Evolutionary conservation across 441 rosid species (phyloP), one percentile per base, ranked within the genome.

Genomic region (Erodium texanum): DNA sequence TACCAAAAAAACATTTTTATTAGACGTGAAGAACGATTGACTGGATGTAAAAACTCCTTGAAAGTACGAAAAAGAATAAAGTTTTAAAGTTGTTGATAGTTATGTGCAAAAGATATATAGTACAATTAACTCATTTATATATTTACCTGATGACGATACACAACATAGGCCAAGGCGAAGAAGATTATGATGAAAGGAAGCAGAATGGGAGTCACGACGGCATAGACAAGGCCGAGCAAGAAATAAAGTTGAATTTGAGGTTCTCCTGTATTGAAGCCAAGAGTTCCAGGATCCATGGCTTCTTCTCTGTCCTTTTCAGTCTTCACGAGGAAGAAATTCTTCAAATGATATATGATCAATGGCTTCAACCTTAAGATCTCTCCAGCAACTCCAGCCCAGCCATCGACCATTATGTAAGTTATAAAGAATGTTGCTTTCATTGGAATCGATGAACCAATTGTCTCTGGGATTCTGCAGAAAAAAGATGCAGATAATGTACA

Each of bases 311-410:
- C 99, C 77, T 87, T 94, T 77, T 91, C 99, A n/a, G n/a, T n/a
- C n/a, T n/a, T n/a, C n/a, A n/a, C n/a, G n/a, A n/a, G n/a, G n/a
- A n/a, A 83, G 61, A 83, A 81, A 70, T 92, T 94, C 81, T 94
- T 94, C 75, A 94, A 77, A 78, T 94, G 99, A 76, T 59, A 94
- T 64, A 94, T 69, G 20, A 92, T 87, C 62, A 94, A 83, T 32
- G 97, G 81, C 77, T 89, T 88, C 73, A 92, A 48, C 97, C 80
- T 88, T 59, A 94, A 78, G 71, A 94, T 83, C 82, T 94, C 99
- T 24, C 71, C 94, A 62, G 99, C 99, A 67, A 94, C 71, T 70
- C 99, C 98, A 70, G 98, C 91, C 99, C 99, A 94, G 68, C 99
- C 99, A 75, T 94, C 99, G 41, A 91, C 88, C 97, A 91, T 94